phyloP scores from a whole-genome alignment of 2,329 filamentous ascomycete genomes.

The Aspergillus sp. region DNA sequence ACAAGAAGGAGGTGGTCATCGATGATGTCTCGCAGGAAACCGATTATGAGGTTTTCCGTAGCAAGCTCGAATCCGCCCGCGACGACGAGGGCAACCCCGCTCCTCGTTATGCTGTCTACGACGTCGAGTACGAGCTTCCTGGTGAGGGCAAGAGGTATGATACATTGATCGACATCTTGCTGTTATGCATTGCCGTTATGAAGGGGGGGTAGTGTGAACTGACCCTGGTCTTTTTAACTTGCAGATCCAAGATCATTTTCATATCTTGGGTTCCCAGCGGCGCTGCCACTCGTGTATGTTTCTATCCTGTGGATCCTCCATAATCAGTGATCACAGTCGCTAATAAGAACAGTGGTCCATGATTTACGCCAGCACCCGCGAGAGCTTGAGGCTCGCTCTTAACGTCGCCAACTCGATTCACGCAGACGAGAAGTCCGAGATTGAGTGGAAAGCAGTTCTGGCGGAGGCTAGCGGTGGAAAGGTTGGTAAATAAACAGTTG shows the following conservation, averaged over 20 bases:
- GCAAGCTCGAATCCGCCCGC: constrained; percentile 36
- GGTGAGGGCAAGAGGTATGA: constrained; percentile 43
- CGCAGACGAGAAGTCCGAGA: constrained; percentile 35
- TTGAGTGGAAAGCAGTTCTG: constrained; percentile 36
- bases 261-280: constrained; percentile 41
- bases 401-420: constrained; percentile 36
- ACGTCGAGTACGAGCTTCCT: constrained; percentile 43
- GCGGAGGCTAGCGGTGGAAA: constrained; percentile 35
- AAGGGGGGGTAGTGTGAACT: constrained; percentile 3
- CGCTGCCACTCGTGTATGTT: constrained; percentile 34
- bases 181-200: too few relatives aligned
- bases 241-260: constrained; percentile 45
- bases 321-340: not conserved
- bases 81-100: constrained; percentile 37
- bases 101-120: constrained; percentile 44
- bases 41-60: constrained; percentile 43
- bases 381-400: constrained; percentile 42
- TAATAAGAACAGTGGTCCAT: constrained; percentile 34
- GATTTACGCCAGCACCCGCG: constrained; percentile 44
- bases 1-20: constrained; percentile 43
- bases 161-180: not conserved
- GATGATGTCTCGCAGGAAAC: constrained; percentile 37
- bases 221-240: constrained; percentile 6
- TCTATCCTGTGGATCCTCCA: not conserved
- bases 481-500: constrained; percentile 29